Evolutionary conservation across 1,139 yeast genomes (phyloP), one percentile per base, ranked within the genome.

Genomic region (Magnusiomyces clavatus): DNA sequence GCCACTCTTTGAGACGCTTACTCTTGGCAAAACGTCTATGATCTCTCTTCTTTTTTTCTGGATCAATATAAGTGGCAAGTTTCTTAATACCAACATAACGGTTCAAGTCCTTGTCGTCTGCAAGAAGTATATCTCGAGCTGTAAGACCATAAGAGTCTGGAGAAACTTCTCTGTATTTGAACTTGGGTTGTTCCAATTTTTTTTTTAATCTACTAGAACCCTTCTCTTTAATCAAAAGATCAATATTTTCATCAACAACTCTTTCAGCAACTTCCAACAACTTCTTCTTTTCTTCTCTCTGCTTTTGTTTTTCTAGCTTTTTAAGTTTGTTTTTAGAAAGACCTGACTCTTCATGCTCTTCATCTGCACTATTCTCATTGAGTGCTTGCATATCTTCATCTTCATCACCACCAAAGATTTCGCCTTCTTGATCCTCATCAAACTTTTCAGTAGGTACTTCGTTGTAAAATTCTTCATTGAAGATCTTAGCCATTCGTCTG

Each of bases 81-180:
- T 90, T 90, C 73, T 92, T 92, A 60, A 94, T 73, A 13, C 97
- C 95, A 56, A 88, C 83, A 64, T 75, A 89, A 53, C 80, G 82
- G 68, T 92, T 92, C 67, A 94, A 76, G 51, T 85, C 86, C 56
- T 78, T 76, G 65, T 94, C 98, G 63, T 86, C 94, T 10, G 98
- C 99, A 55, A 87, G 71, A 51, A 94, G 73, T 50, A 94, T 92
- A 62, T 94, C 99, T 56, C 95, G 77, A 0, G 94, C 78, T 0
- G 88, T 77, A 52, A 94, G 76, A 10, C 97, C 97, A 70, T 80
- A 94, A 11, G 90, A 72, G 63, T 94, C 98, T 2, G 99, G 97
- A 0, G 96, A 89, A 2, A 92, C 97, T 61, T 89, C 96, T 61
- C 97, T 79, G 67, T 94, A 94, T 62, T 82, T 82, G 76, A 92